phyloP scores from a whole-genome alignment of 257 asterid genomes.

The Nyctanthes arbortristis region DNA sequence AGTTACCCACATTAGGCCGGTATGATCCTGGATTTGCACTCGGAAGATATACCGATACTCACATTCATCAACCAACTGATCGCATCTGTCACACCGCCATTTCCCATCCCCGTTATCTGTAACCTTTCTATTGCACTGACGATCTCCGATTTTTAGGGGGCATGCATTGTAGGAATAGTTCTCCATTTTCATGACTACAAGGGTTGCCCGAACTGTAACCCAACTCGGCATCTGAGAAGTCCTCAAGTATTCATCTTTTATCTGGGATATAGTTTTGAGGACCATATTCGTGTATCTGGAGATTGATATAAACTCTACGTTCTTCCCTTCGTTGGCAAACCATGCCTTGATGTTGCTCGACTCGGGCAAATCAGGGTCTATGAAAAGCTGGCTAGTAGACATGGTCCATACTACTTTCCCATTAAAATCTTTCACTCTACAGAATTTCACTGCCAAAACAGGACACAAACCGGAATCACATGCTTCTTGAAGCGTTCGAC shows the following conservation, averaged over 20 bases:
- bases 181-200: slow-evolving; percentile 56
- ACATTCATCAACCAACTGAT: too few relatives aligned
- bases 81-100: too few relatives aligned
- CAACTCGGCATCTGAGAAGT: slow-evolving; percentile 89
- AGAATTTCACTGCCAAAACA: slow-evolving; percentile 80
- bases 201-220: slow-evolving; percentile 70
- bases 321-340: slow-evolving; percentile 74
- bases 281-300: slow-evolving; percentile 56
- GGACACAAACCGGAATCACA: slow-evolving; percentile 78
- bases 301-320: slow-evolving; percentile 51
- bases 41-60: too few relatives aligned
- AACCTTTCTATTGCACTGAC: too few relatives aligned
- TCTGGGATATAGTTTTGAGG: slow-evolving; percentile 76
- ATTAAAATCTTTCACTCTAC: too few relatives aligned
- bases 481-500: slow-evolving; percentile 69
- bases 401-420: too few relatives aligned
- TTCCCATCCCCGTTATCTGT: too few relatives aligned
- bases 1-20: too few relatives aligned
- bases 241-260: slow-evolving; percentile 81
- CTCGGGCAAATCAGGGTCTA: slow-evolving; percentile 85
- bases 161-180: slow-evolving; percentile 72
- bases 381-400: slow-evolving; percentile 58
- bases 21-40: too few relatives aligned
- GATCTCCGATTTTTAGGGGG: too few relatives aligned
- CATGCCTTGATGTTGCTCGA: slow-evolving; percentile 58